Conservation (phyloP, 768 basidiomycete species). For the Rhizopogon salebrosus region DNA sequence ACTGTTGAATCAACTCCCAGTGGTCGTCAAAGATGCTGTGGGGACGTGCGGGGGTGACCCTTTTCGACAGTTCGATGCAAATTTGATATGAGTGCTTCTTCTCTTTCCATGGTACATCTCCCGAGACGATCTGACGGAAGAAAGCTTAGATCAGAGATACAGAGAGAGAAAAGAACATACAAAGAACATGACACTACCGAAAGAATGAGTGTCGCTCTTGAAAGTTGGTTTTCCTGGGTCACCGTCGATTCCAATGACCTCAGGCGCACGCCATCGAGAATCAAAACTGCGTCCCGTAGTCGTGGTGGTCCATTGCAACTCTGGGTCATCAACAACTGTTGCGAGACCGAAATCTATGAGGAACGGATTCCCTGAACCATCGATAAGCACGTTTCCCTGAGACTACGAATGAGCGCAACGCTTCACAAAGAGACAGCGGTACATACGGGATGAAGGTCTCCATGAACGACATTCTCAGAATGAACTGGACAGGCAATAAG, state of each 20-base stretch:
- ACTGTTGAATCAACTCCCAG: background rate
- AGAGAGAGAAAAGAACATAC: slow-evolving; percentile 21
- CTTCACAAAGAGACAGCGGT: too few relatives aligned
- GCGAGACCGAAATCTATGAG: slow-evolving; percentile 43
- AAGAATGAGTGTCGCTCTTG: slow-evolving; percentile 37
- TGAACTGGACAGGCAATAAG: too few relatives aligned
- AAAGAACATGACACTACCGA: too few relatives aligned
- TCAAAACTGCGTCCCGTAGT: background rate
- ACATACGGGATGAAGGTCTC: too few relatives aligned
- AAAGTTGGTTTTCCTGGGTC: slow-evolving; percentile 9
- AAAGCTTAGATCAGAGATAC: background rate
- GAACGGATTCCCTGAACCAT: too few relatives aligned
- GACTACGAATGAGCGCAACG: background rate
- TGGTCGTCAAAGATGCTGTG: background rate
- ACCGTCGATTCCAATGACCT: slow-evolving; percentile 14
- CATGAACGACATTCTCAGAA: too few relatives aligned
- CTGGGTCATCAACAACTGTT: slow-evolving; percentile 28
- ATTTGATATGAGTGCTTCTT: background rate
- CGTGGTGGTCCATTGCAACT: background rate
- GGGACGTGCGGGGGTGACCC: background rate
- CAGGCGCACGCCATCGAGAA: slow-evolving; percentile 36
- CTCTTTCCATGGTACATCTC: background rate
- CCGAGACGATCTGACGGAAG: background rate
- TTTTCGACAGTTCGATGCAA: background rate
- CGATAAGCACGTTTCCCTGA: slow-evolving; percentile 24